Percentiles rank a stretch among this genome's conserved stretches.
These are phyloP conservation scores for Erucastrum elatum DNA, from an alignment of 345 rosid genomes.

Conservation along the genomic window DNA sequence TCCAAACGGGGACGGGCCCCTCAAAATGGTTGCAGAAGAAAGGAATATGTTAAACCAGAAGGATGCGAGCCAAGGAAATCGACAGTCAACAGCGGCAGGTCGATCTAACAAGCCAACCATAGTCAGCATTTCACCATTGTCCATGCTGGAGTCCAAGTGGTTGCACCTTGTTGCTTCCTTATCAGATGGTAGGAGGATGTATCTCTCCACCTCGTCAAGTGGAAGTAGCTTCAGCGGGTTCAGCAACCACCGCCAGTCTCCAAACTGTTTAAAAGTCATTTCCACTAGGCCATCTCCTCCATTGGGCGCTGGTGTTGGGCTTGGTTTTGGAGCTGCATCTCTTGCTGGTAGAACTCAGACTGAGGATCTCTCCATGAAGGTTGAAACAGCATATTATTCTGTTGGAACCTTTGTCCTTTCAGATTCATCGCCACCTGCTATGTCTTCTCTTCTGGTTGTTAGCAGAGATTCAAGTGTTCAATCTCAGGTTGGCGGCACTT, in stretches of 20 bases:
- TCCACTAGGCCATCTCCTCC: constrained; percentile 95
- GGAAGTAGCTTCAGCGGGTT: constrained; percentile 78
- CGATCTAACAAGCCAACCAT: constrained; percentile 79
- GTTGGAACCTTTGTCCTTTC: constrained; percentile 91
- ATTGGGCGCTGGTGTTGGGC: constrained; percentile 81
- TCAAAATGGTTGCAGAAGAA: constrained; percentile 95
- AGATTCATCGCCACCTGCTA: constrained; percentile 83
- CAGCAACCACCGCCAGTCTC: constrained; percentile 52
- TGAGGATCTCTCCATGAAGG: constrained; percentile 82
- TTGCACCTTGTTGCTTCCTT: constrained; percentile 87
- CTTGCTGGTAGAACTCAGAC: constrained; percentile 71
- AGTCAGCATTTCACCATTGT: constrained; percentile 81
- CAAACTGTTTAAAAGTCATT: constrained; percentile 89
- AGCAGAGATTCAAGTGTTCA: constrained; percentile 79
- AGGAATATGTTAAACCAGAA: constrained; percentile 77
- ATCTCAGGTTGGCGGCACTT: constrained; percentile 57
- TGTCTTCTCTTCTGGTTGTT: constrained; percentile 86
- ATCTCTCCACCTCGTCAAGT: constrained; percentile 76
- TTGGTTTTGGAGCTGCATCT: constrained; percentile 78
- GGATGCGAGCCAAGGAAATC: constrained; percentile 71
- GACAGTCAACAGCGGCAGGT: constrained; percentile 63
- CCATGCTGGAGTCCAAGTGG: constrained; percentile 86
- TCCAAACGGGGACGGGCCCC: constrained; percentile 71
- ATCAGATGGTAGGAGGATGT: constrained; percentile 98
- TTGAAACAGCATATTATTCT: constrained; percentile 83